Conservation (phyloP, 306 rosid species). For the Macrotyloma uniflorum region DNA sequence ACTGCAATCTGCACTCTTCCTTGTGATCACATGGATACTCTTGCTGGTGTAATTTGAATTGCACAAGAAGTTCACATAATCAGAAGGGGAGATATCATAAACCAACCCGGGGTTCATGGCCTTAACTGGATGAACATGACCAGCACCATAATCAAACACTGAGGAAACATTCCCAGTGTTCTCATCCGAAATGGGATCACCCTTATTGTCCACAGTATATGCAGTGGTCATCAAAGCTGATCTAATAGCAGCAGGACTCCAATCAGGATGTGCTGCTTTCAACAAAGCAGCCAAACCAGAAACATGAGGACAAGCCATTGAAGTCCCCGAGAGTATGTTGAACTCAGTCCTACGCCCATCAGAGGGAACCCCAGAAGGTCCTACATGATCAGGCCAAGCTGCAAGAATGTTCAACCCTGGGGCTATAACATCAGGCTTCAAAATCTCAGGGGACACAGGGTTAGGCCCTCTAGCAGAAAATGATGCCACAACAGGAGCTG, state of each 20-base stretch:
- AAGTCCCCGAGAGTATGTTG: conserved; percentile 84
- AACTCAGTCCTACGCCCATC: conserved; percentile 73
- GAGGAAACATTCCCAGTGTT: conserved; percentile 81
- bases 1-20: conserved; percentile 71
- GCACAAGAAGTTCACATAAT: conserved; percentile 85
- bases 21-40: conserved; percentile 65
- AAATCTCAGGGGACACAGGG: conserved; percentile 81
- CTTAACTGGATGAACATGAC: conserved; percentile 85
- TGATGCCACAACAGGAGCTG: conserved; percentile 92
- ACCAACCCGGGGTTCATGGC: conserved; percentile 89
- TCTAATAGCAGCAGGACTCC: conserved; percentile 88
- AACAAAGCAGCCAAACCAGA: conserved; percentile 86
- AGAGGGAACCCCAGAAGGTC: conserved; percentile 76
- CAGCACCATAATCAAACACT: conserved; percentile 76
- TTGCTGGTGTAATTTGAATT: conserved; percentile 75
- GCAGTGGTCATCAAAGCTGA: conserved; percentile 94
- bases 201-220: conserved; percentile 68
- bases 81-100: conserved; percentile 57
- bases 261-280: conserved; percentile 89
- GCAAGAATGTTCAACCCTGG: conserved; percentile 92
- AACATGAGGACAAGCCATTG: conserved; percentile 97
- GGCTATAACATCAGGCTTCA: conserved; percentile 89
- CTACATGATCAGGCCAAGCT: conserved; percentile 91
- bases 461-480: conserved; percentile 92
- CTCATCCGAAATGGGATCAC: conserved; percentile 72